Conservation (phyloP, 371 early-diverging fungal species). For the Mortierella sp. region DNA sequence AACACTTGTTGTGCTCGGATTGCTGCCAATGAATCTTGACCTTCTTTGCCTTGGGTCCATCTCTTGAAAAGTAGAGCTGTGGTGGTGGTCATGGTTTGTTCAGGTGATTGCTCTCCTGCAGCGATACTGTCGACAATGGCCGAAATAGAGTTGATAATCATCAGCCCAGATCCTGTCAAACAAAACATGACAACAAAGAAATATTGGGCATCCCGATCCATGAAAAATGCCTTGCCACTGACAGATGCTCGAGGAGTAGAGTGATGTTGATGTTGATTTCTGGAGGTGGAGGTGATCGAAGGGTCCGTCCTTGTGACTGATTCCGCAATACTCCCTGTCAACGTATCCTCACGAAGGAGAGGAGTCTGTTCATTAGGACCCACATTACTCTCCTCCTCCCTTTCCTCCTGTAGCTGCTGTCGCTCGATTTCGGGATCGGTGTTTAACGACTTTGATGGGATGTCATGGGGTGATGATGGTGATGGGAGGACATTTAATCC, state of each 20-base stretch:
- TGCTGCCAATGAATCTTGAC: conserved; percentile 14
- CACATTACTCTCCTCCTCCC: no score
- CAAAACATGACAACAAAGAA: conserved; percentile 41
- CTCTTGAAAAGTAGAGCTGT: not conserved
- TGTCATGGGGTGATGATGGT: not conserved
- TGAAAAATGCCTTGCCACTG: conserved; percentile 36
- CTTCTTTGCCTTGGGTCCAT: not conserved
- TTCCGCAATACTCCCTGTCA: not conserved
- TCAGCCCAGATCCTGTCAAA: conserved; percentile 37
- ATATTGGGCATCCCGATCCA: conserved; percentile 35
- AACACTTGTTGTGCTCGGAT: conserved; percentile 37
- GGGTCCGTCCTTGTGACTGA: not conserved
- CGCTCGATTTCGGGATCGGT: no score
- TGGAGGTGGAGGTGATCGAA: no score
- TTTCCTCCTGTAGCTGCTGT: not conserved
- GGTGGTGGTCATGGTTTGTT: no score
- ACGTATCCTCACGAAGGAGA: conserved; percentile 7
- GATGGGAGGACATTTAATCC: conserved; percentile 24
- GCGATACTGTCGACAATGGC: conserved; percentile 39
- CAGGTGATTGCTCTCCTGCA: not conserved
- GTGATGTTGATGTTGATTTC: no score
- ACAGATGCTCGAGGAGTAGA: no score
- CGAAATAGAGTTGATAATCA: conserved; percentile 50
- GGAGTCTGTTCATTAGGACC: conserved; percentile 18
- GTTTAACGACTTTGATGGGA: no score